Conservation (phyloP, 805 yeast species). For the Wickerhamiella domercqiae region DNA sequence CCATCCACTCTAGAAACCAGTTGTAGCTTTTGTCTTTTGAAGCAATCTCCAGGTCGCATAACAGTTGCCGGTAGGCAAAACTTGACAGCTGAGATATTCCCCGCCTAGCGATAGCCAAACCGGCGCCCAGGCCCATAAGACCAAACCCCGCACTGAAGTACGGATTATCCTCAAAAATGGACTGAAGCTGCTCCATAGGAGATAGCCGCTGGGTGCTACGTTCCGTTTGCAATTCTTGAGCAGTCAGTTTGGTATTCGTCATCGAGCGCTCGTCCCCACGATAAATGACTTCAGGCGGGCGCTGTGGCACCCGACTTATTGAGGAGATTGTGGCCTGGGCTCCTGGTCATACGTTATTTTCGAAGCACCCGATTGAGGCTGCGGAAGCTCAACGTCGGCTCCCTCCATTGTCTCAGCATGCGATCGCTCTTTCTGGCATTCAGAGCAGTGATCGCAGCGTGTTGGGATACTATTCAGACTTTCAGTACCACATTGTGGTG, state of each 20-base stretch:
- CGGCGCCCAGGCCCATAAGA: constrained; percentile 86
- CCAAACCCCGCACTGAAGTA: constrained; percentile 99
- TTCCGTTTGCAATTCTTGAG: no score
- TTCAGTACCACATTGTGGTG: neutral
- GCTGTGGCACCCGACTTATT: constrained; percentile 17
- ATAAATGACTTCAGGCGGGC: constrained; percentile 10
- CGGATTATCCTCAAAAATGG: constrained; percentile 50
- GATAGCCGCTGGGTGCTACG: no score
- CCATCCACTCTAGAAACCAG: constrained; percentile 97
- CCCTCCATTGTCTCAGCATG: neutral
- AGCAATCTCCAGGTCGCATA: constrained; percentile 87
- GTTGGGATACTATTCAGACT: neutral
- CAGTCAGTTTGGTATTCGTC: neutral
- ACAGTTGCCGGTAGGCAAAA: constrained; percentile 61
- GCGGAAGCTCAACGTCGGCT: neutral
- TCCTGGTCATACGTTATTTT: constrained; percentile 7
- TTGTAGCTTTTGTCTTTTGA: constrained; percentile 83
- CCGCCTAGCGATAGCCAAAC: constrained; percentile 59
- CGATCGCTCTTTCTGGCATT: neutral
- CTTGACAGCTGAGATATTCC: constrained; percentile 49
- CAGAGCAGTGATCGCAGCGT: neutral
- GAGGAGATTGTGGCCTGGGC: constrained; percentile 18
- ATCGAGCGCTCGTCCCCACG: neutral
- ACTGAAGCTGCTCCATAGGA: constrained; percentile 10
- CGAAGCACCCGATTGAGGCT: constrained; percentile 3